Conservation (phyloP, 192 early-diverging fungal genomes). For the Dimargaris verticillata region DNA sequence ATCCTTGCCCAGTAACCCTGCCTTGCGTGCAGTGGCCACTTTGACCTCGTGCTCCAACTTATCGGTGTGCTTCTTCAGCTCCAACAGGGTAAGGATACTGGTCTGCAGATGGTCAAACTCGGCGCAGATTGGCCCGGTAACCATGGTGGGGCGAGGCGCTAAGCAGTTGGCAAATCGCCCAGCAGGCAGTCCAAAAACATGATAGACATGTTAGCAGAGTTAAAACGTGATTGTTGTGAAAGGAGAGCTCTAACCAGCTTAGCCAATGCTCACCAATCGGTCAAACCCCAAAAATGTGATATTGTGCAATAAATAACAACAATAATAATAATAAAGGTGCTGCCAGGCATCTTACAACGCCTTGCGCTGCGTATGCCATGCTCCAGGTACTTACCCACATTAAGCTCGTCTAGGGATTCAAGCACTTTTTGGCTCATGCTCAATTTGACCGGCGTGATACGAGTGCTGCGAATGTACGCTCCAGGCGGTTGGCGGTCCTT, state of each 20-base stretch:
- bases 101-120: constrained; percentile 62
- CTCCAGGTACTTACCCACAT: no score
- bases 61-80: constrained; percentile 69
- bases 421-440: constrained; percentile 11
- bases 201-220: no score
- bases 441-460: constrained; percentile 7
- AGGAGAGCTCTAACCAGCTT: no score
- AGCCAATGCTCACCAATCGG: no score
- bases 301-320: no score
- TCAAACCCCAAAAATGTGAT: no score
- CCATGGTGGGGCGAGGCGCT: constrained; percentile 57
- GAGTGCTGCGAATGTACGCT: constrained; percentile 5
- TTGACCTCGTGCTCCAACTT: constrained; percentile 61
- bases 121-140: constrained; percentile 59
- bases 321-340: no score
- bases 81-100: constrained; percentile 58
- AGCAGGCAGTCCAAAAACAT: no score
- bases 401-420: constrained; percentile 3
- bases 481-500: background rate
- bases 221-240: no score
- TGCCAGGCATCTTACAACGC: no score
- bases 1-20: constrained; percentile 19
- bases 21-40: constrained; percentile 22
- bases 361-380: no score
- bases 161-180: no score